Conservation (phyloP, 208 protist species). For the Trichomonas vaginalis region DNA sequence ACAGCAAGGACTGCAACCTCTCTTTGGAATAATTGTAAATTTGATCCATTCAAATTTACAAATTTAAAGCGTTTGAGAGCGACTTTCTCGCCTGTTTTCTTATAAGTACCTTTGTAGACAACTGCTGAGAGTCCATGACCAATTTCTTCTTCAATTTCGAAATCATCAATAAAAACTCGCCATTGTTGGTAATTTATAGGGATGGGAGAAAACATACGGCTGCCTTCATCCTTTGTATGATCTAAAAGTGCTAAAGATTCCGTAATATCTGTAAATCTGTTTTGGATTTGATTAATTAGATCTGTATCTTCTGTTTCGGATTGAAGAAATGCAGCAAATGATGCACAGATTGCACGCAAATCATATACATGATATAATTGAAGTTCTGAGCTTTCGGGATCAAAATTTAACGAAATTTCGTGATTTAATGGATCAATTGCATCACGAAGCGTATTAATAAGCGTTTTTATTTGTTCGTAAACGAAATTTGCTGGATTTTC, state of each 20-base stretch:
- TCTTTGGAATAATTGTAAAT: background rate
- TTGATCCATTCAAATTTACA: background rate
- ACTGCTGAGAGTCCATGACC: background rate
- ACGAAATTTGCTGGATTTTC: background rate
- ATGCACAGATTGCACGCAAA: background rate
- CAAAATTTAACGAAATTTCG: background rate
- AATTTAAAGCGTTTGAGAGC: background rate
- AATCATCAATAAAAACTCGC: background rate
- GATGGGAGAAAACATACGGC: background rate
- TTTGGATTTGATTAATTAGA: background rate
- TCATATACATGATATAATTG: background rate
- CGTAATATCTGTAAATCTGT: background rate
- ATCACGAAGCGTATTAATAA: background rate
- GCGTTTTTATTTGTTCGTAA: background rate
- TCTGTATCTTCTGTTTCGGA: background rate
- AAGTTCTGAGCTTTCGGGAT: background rate
- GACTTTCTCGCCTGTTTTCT: background rate
- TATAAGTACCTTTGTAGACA: background rate
- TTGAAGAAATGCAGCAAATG: background rate
- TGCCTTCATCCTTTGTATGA: background rate
- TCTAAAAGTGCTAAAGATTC: background rate
- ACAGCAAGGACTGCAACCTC: conserved; percentile 1
- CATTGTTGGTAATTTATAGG: background rate
- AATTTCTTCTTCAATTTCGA: background rate
- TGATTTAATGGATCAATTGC: no score